A percentile compares a stretch with the other conserved stretches of the same genome.
Evolutionary conservation across 2,329 filamentous ascomycete genomes (phyloP).

Genomic region (Fusarium sp.): DNA sequence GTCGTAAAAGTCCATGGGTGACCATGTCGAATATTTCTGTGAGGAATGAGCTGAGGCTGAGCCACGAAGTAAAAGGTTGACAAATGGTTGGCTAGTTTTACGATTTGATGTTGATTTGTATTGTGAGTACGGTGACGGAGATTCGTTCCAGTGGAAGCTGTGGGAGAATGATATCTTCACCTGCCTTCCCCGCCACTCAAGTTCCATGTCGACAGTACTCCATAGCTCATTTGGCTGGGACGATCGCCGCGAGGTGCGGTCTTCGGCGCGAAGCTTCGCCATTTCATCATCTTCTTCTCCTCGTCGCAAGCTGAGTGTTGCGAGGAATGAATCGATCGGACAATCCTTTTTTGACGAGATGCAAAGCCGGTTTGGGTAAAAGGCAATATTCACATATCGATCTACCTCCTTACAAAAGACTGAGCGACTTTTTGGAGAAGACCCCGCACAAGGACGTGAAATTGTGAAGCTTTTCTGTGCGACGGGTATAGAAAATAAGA

Average conservation of each 20-base stretch:
- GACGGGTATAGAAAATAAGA: conserved; percentile 45
- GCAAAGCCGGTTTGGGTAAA: conserved; percentile 23
- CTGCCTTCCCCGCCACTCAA: conserved; percentile 48
- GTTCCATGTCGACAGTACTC: conserved; percentile 50
- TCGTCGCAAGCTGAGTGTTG: conserved; percentile 42
- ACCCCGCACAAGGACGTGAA: conserved; percentile 44
- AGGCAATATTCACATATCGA: conserved; percentile 37
- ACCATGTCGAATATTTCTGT: conserved; percentile 49
- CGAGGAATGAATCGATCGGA: conserved; percentile 13
- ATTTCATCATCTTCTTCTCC: conserved; percentile 41
- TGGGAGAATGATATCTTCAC: conserved; percentile 52
- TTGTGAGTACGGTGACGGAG: conserved; percentile 49
- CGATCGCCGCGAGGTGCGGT: conserved; percentile 25
- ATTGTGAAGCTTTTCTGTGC: conserved; percentile 46
- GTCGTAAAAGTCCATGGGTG: conserved; percentile 75
- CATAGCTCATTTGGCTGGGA: conserved; percentile 53
- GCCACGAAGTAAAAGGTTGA: conserved; percentile 55
- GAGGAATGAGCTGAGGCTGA: not conserved
- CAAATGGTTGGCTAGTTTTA: conserved; percentile 52
- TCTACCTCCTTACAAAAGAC: conserved; percentile 40
- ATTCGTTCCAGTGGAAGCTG: conserved; percentile 60
- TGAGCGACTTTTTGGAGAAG: conserved; percentile 9
- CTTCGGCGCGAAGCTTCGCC: conserved; percentile 1
- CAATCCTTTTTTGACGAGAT: conserved; percentile 34
- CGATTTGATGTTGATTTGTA: conserved; percentile 52